These are phyloP conservation scores for Moniliophthora roreri DNA, from an alignment of 1,284 basidiomycete species.

Conservation along the genomic window DNA sequence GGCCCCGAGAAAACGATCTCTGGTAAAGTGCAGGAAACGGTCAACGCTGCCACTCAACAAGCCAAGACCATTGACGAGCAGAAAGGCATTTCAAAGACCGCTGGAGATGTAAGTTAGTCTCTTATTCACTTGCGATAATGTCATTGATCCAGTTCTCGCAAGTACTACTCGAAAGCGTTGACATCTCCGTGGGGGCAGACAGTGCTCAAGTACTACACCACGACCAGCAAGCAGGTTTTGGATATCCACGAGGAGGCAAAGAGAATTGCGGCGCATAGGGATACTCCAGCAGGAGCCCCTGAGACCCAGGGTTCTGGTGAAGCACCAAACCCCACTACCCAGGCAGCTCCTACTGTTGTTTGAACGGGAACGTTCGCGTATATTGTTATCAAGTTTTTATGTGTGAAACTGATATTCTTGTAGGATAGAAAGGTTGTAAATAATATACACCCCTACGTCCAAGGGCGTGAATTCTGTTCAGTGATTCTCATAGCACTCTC, in stretches of 20 bases:
- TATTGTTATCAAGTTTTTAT: no score
- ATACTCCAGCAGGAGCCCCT: slow-evolving; percentile 14
- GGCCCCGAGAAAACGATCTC: slow-evolving; percentile 78
- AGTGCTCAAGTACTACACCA: slow-evolving; percentile 76
- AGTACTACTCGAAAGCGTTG: slow-evolving; percentile 83
- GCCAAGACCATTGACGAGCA: slow-evolving; percentile 79
- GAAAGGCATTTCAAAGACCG: slow-evolving; percentile 70
- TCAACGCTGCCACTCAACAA: slow-evolving; percentile 61
- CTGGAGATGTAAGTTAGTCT: slow-evolving; percentile 53
- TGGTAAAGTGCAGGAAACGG: slow-evolving; percentile 63
- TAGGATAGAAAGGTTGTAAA: no score
- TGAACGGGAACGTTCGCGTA: no score
- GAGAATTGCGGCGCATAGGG: slow-evolving; percentile 68
- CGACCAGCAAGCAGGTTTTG: slow-evolving; percentile 75
- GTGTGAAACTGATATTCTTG: no score
- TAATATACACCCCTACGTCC: no score
- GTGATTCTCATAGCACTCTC: no score
- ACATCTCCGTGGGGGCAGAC: slow-evolving; percentile 76
- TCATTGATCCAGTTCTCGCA: slow-evolving; percentile 11
- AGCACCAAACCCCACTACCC: no score
- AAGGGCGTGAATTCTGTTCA: no score
- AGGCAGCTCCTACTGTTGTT: no score
- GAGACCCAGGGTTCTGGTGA: no score
- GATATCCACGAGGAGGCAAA: slow-evolving; percentile 90
- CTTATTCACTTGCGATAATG: slow-evolving; percentile 5